Conservation (phyloP, 2,329 filamentous ascomycete genomes). For the Calonectria ilicicola region DNA sequence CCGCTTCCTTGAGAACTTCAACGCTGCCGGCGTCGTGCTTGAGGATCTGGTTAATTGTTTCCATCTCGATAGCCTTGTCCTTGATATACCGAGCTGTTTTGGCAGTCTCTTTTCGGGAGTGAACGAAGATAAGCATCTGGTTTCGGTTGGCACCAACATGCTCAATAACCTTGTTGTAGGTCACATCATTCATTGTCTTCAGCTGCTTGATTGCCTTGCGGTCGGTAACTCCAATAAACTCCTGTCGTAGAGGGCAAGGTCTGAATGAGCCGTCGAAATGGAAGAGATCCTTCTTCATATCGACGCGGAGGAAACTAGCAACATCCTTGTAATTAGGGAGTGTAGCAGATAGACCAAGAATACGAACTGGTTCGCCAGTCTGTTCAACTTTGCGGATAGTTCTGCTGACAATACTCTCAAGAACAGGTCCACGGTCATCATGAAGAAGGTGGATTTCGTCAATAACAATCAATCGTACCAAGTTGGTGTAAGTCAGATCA, state of each 20-base stretch:
- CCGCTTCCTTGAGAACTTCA: conserved; percentile 88
- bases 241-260: conserved; percentile 93
- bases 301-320: conserved; percentile 92
- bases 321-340: conserved; percentile 97
- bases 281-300: conserved; percentile 87
- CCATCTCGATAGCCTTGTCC: conserved; percentile 96
- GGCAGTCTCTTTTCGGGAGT: conserved; percentile 97
- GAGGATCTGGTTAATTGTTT: conserved; percentile 96
- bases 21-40: conserved; percentile 92
- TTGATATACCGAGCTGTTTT: conserved; percentile 97
- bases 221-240: conserved; percentile 97
- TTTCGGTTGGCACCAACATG: conserved; percentile 94
- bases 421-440: conserved; percentile 94
- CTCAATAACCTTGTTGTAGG: conserved; percentile 96
- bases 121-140: conserved; percentile 99
- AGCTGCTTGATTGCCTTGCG: conserved; percentile 99
- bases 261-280: conserved; percentile 96
- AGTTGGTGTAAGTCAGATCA: conserved; percentile 94
- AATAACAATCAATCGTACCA: conserved; percentile 96
- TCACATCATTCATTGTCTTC: conserved; percentile 99
- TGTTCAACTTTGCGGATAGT: conserved; percentile 95
- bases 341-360: conserved; percentile 93
- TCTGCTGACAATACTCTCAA: conserved; percentile 96
- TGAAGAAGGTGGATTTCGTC: conserved; percentile 98
- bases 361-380: conserved; percentile 90